These are phyloP conservation scores for Phytophthora sp. DNA, from an alignment of 352 stramenopile species.

Conservation along the genomic window DNA sequence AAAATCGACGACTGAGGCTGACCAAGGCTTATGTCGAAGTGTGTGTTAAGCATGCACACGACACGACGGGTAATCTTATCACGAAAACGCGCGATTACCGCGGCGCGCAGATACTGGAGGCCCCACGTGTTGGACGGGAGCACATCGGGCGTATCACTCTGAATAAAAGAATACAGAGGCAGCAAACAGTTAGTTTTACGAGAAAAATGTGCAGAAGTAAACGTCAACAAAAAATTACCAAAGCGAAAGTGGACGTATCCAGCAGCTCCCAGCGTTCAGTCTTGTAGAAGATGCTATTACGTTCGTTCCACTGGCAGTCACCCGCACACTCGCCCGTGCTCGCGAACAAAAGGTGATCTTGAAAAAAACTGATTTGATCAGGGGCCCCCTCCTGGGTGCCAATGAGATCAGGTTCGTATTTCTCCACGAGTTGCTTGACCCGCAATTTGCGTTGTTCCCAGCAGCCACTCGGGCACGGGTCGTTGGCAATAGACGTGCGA, in stretches of 20 bases:
- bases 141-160: constrained; percentile 70
- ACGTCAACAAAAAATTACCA: constrained; percentile 44
- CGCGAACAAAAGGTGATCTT: constrained; percentile 46
- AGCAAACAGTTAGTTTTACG: constrained; percentile 1
- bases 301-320: constrained; percentile 63
- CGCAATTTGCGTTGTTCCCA: constrained; percentile 62
- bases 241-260: constrained; percentile 51
- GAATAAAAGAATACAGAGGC: too few species aligned
- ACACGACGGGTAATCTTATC: constrained; percentile 33
- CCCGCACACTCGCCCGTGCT: constrained; percentile 66
- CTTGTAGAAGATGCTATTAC: constrained; percentile 74
- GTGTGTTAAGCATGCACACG: constrained; percentile 81
- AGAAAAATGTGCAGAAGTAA: too few species aligned
- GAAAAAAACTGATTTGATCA: constrained; percentile 62
- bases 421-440: constrained; percentile 42
- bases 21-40: constrained; percentile 68
- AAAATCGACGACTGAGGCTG: constrained; percentile 62
- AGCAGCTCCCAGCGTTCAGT: constrained; percentile 49
- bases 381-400: constrained; percentile 67
- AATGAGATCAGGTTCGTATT: constrained; percentile 68
- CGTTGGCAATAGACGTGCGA: constrained; percentile 64
- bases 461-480: constrained; percentile 69
- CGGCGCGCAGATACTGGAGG: constrained; percentile 65
- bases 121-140: constrained; percentile 70
- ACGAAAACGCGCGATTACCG: constrained; percentile 61